Evolutionary conservation across 1,139 yeast genomes (phyloP).

Genomic region (Candida sp.): DNA sequence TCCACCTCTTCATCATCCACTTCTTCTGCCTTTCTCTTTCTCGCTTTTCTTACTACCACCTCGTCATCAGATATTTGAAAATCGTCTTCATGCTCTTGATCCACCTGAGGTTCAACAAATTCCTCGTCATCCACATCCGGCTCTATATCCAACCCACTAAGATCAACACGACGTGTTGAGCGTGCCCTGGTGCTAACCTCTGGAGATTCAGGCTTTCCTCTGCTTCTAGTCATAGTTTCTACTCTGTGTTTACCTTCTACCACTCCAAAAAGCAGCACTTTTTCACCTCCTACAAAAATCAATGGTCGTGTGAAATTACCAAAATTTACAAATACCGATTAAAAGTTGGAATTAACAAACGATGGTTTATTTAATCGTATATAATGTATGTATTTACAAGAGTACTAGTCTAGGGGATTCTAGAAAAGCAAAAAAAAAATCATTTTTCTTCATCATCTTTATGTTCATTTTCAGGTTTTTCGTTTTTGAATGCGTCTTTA

Average conservation of each 20-base stretch:
- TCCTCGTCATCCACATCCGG: conserved; percentile 23
- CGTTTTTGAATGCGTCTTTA: conserved; percentile 36
- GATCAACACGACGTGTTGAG: conserved; percentile 16
- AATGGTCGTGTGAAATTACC: not conserved
- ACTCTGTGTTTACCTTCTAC: conserved; percentile 1
- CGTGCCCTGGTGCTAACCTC: conserved; percentile 6
- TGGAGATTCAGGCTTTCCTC: not conserved
- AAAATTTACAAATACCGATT: no score
- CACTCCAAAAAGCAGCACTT: no score
- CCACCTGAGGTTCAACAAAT: conserved; percentile 14
- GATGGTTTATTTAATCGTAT: not conserved
- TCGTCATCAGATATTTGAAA: conserved; percentile 4
- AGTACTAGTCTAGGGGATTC: not conserved
- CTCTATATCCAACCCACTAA: conserved; percentile 27
- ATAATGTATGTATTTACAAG: conserved; percentile 1
- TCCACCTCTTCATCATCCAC: conserved; percentile 15
- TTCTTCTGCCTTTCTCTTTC: conserved; percentile 10
- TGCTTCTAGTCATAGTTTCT: conserved; percentile 2
- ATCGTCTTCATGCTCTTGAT: not conserved
- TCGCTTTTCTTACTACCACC: conserved; percentile 15
- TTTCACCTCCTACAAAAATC: no score
- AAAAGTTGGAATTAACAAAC: no score
- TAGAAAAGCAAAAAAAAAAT: not conserved
- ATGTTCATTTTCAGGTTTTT: conserved; percentile 17
- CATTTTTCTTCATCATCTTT: conserved; percentile 16